phyloP scores from a whole-genome alignment of 2,329 filamentous ascomycete species.

The Emergomyces pasteurianus region DNA sequence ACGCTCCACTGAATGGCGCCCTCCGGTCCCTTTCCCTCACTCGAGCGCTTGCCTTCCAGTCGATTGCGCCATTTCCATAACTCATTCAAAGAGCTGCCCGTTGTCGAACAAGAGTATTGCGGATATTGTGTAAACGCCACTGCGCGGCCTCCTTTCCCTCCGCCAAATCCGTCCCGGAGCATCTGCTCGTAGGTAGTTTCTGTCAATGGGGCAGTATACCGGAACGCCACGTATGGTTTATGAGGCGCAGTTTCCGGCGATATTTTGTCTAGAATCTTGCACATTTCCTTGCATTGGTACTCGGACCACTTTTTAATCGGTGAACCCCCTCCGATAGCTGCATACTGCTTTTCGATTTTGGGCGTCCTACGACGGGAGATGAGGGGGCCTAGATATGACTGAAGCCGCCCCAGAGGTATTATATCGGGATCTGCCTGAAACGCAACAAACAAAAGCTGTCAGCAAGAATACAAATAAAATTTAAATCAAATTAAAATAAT shows the following conservation, averaged over 20 bases:
- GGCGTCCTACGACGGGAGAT: constrained; percentile 80
- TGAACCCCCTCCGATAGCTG: constrained; percentile 90
- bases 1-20: constrained; percentile 90
- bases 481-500: constrained; percentile 2
- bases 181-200: constrained; percentile 83
- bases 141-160: constrained; percentile 78
- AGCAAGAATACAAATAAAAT: constrained; percentile 4
- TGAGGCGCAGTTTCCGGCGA: constrained; percentile 91
- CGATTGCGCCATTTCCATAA: constrained; percentile 90
- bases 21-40: constrained; percentile 39
- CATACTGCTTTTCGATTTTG: constrained; percentile 94
- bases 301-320: constrained; percentile 98
- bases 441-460: constrained; percentile 3
- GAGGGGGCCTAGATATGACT: constrained; percentile 79
- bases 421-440: constrained; percentile 79
- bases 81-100: constrained; percentile 90
- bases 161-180: constrained; percentile 79
- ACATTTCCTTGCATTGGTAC: constrained; percentile 88
- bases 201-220: constrained; percentile 85
- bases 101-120: constrained; percentile 96
- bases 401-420: constrained; percentile 86
- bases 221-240: constrained; percentile 94
- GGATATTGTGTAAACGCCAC: constrained; percentile 98
- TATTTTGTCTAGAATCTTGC: constrained; percentile 84
- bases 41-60: constrained; percentile 62